Evolutionary conservation across 352 stramenopile species (phyloP), one percentile per base, ranked within the genome.

Genomic region (Salisapilia sapeloensis): DNA sequence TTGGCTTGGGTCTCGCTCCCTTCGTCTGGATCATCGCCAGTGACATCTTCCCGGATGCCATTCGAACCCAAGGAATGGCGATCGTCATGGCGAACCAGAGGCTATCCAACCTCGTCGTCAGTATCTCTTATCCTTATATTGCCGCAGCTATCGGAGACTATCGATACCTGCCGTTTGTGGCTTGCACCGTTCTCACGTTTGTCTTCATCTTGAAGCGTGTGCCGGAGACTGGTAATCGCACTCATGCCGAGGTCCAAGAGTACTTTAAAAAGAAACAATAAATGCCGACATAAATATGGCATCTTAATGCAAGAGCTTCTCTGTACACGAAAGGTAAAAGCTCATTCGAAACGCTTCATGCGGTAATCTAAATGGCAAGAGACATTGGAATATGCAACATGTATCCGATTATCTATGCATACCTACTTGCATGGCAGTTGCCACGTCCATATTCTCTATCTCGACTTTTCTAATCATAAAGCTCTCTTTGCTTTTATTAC

Each of bases 171-270:
- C 53, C 60, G 11, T 75, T 78, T 42, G 50, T 80, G 32, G 40
- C 38, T 4, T 60, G 45, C 8, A 42, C 70, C 3, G 45, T 48
- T 8, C 6, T 74, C 16, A 60, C 56, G 33, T 56, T 53, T 33
- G 2, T 53, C 28, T 79, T 70, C 42, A 43, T 63, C 12, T 60
- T 50, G 38, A 48, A 42, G 17, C 36, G 49, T 30, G 37, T 77
- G 32, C 67, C 67, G 2, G 64, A 83, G 29, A 83, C 67, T 5
- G 51, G 50, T 9, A 51, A 56, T 13, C 74, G 72, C 31, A 77
- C 56, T 6, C 60, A 37, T 20, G 48, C 67, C 11, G 60, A 76
- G 35, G 80, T 83, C 44, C 63, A 75, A 31, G 42, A 50, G 7
- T 49, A 58, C 21, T 70, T 70, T 46, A 46, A 49, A 17, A 38